phyloP scores from a whole-genome alignment of 73 alveolate species.

The Blepharisma japonicum region DNA sequence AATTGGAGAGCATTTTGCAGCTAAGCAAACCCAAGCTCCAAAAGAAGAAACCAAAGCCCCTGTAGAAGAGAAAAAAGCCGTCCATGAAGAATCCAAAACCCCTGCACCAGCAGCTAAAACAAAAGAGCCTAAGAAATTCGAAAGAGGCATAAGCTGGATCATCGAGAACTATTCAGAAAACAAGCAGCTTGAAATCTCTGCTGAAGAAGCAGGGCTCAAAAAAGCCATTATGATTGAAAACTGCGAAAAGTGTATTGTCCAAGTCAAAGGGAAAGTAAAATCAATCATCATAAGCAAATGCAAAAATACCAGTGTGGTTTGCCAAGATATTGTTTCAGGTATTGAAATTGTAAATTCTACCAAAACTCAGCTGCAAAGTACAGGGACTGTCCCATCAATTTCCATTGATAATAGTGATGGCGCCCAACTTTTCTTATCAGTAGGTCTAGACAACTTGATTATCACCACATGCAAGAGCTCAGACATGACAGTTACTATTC shows the following conservation, averaged over 20 bases:
- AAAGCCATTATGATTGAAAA: conserved; percentile 26
- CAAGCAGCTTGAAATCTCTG: not conserved
- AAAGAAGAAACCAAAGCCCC: conserved; percentile 4
- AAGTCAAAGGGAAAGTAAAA: conserved; percentile 21
- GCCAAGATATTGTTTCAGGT: conserved; percentile 9
- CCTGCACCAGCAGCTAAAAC: conserved; percentile 7
- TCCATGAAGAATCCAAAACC: not conserved
- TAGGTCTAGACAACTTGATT: not conserved
- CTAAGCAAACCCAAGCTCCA: conserved; percentile 1
- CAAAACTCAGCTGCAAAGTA: not conserved
- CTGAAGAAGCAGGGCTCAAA: conserved; percentile 21
- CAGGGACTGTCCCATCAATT: conserved; percentile 22
- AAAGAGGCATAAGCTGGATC: conserved; percentile 28
- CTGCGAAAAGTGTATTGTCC: not conserved
- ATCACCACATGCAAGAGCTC: conserved; percentile 3
- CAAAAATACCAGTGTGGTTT: not conserved
- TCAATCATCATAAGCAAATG: not conserved
- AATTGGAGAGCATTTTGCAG: conserved; percentile 18
- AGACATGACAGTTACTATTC: not conserved
- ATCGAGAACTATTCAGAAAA: not conserved
- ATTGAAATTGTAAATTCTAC: conserved; percentile 7
- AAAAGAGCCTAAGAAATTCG: conserved; percentile 22
- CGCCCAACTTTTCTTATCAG: not conserved
- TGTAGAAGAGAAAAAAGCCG: not conserved
- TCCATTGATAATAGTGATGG: conserved; percentile 23